These are phyloP conservation scores for Starmerella gropengiesseri DNA, from an alignment of 805 yeast species.

Conservation along the genomic window DNA sequence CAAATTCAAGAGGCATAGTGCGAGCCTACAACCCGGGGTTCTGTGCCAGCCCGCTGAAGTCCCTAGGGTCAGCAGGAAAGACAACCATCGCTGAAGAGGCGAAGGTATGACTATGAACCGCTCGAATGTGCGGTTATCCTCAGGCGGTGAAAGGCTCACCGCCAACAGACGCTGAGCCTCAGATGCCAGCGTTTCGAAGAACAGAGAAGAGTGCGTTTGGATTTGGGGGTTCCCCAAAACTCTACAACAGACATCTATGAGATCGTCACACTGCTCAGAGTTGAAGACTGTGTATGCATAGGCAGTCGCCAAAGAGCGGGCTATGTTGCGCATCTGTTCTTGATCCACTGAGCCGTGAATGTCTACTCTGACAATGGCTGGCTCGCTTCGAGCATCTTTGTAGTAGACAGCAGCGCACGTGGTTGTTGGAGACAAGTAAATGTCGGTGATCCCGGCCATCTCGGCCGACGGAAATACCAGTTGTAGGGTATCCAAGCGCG, in stretches of 20 bases:
- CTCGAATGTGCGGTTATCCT: constrained; percentile 55
- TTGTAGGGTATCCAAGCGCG: constrained; percentile 13
- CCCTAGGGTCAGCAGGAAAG: constrained; percentile 60
- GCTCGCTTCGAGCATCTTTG: neutral
- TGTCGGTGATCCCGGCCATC: constrained; percentile 13
- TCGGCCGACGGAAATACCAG: constrained; percentile 13
- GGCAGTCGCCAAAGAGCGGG: constrained; percentile 52
- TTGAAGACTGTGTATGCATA: constrained; percentile 65
- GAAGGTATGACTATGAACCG: constrained; percentile 67
- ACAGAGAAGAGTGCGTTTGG: constrained; percentile 27
- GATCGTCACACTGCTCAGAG: constrained; percentile 57
- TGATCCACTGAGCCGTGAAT: neutral
- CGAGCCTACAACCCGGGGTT: constrained; percentile 38
- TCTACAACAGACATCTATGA: constrained; percentile 44
- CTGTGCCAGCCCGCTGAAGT: constrained; percentile 38
- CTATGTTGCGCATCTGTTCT: constrained; percentile 18
- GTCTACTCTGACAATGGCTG: neutral
- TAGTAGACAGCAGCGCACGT: constrained; percentile 13
- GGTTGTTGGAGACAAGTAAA: constrained; percentile 30
- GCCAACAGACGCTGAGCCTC: constrained; percentile 71
- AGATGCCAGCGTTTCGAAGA: constrained; percentile 38
- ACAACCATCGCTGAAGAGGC: constrained; percentile 51
- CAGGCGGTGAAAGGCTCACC: constrained; percentile 56
- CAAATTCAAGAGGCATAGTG: constrained; percentile 55
- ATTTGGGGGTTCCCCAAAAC: constrained; percentile 33